Base-by-base conservation (phyloP, 2,329 filamentous ascomycete genomes). In the Geosmithia flava region DNA sequence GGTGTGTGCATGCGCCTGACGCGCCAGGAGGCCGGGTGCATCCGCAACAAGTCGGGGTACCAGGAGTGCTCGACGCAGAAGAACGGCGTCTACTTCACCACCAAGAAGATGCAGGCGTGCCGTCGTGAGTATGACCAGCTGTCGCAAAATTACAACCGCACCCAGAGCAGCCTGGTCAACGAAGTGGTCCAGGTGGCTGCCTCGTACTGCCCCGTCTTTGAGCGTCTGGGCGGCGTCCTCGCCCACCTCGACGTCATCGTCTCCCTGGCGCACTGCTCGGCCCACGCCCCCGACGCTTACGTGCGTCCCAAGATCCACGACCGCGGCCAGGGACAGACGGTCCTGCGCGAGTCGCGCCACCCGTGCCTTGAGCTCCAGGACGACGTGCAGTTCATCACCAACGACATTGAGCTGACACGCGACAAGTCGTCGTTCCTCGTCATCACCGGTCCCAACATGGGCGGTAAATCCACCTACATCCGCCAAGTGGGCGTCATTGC, bases 351-450 rank as follows among this genome's bases (percentile, higher is more conserved):
- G 68, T 88, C 93, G 2, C 85, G 94, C 11, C 93, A 98, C 61
- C 94, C 94, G 0, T 98, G 93, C 62, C 87, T 98, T 80, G 93
- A 98, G 64, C 90, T 96, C 79, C 93, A 98, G 66, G 94, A 98
- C 58, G 93, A 98, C 59, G 83, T 98, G 42, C 90, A 91, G 53
- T 98, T 98, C 69, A 98, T 98, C 66, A 96, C 91, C 49, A 98
- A 98, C 63, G 91, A 98, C 56, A 87, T 97, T 20, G 81, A 82
- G 47, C 79, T 98, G 39, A 74, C 79, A 5, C 82, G 89, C 8
- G 82, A 83, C 49, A 74, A 78, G 45, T 95, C 88, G 0, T 89
- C 91, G 3, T 97, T 98, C 67, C 75, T 96, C 40, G 91, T 96
- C 68, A 96, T 97, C 62, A 97, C 91, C 0, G 93, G 93, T 0